Evolutionary conservation across 2,329 filamentous ascomycete genomes (phyloP).

Genomic region (Trichophyton simii): DNA sequence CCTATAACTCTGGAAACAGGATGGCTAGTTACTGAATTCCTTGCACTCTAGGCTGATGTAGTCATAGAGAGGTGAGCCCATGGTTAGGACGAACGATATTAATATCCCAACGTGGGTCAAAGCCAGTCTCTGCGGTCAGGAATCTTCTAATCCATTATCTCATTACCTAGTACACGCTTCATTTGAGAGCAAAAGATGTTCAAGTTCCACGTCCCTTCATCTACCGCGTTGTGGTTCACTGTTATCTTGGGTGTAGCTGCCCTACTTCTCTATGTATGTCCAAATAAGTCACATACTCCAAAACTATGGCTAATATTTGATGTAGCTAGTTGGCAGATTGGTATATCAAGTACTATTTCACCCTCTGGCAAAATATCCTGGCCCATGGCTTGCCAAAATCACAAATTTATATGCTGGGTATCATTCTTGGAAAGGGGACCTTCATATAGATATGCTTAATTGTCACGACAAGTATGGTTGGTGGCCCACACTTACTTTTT

Average conservation of each 20-base stretch:
- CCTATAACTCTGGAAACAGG: too few species aligned
- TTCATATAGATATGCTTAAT: background rate
- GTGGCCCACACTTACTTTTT: background rate
- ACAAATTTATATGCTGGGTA: background rate
- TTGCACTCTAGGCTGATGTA: too few species aligned
- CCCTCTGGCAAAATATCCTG: background rate
- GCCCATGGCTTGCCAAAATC: background rate
- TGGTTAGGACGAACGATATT: background rate
- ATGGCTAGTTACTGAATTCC: too few species aligned
- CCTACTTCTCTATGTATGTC: background rate
- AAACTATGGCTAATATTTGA: background rate
- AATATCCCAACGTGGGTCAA: background rate
- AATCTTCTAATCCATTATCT: background rate
- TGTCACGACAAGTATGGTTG: background rate
- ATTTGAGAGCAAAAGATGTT: background rate
- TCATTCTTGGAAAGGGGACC: background rate
- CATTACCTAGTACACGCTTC: background rate
- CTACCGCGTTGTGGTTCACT: background rate
- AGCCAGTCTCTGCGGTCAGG: background rate
- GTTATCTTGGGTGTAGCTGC: background rate
- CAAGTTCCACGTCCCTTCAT: background rate
- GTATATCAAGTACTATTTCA: background rate
- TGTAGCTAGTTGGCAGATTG: background rate
- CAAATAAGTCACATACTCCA: background rate
- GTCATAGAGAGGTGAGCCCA: too few species aligned